phyloP scores from a whole-genome alignment of 352 stramenopile genomes.

The Phytophthora pseudosyringae region DNA sequence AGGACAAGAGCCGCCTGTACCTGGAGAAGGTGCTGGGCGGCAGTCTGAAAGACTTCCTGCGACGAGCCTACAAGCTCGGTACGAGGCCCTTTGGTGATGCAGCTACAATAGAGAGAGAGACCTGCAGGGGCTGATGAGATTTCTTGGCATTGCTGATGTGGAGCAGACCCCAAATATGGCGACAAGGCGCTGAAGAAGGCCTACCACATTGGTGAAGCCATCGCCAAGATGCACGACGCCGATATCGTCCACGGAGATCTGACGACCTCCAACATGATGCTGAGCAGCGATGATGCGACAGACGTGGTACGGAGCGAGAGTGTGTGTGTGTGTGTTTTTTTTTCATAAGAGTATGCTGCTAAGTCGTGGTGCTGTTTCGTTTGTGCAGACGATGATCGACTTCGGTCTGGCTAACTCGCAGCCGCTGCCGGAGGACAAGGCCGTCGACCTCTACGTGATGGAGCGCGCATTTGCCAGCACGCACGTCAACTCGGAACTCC shows the following conservation, averaged over 20 bases:
- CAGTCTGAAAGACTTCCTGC: slow-evolving; percentile 80
- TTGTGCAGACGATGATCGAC: slow-evolving; percentile 78
- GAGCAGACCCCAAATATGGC: slow-evolving; percentile 59
- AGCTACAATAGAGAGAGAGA: not conserved
- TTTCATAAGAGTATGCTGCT: not conserved
- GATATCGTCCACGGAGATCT: slow-evolving; percentile 94
- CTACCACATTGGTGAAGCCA: slow-evolving; percentile 86
- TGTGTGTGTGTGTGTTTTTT: not conserved
- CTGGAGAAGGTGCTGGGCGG: slow-evolving; percentile 73
- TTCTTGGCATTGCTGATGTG: not conserved
- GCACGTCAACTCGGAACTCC: slow-evolving; percentile 84
- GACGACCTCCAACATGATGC: slow-evolving; percentile 95
- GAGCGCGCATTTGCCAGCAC: slow-evolving; percentile 92
- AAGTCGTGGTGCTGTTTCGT: slow-evolving; percentile 4
- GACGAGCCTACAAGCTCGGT: slow-evolving; percentile 60
- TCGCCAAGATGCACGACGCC: slow-evolving; percentile 92
- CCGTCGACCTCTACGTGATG: slow-evolving; percentile 94
- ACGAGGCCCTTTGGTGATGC: not conserved
- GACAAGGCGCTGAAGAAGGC: slow-evolving; percentile 67
- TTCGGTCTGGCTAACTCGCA: slow-evolving; percentile 88
- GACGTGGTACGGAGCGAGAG: slow-evolving; percentile 55
- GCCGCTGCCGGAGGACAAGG: slow-evolving; percentile 90
- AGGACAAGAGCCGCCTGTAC: slow-evolving; percentile 72
- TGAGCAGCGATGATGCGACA: slow-evolving; percentile 66
- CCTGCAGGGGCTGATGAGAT: not conserved